Evolutionary conservation across 371 early-diverging fungal genomes (phyloP).

Genomic region (Lichtheimia ramosa): DNA sequence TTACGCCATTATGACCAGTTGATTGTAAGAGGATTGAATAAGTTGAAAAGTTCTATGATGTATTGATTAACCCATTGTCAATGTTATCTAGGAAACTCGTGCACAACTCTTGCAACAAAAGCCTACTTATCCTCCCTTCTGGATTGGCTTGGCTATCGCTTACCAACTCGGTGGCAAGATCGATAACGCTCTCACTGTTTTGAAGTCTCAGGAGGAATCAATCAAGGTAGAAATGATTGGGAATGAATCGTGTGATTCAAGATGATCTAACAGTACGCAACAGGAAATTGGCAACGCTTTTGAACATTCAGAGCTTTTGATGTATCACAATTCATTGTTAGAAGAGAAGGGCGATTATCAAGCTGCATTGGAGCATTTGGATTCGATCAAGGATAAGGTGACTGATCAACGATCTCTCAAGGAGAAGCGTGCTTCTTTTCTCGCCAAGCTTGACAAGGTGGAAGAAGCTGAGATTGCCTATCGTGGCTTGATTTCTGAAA

Average conservation of each 20-base stretch:
- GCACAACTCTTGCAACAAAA: conserved; percentile 68
- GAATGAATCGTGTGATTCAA: conserved; percentile 4
- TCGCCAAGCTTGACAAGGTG: conserved; percentile 63
- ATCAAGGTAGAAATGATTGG: conserved; percentile 51
- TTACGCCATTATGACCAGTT: conserved; percentile 85
- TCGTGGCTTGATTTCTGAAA: conserved; percentile 70
- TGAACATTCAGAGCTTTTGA: conserved; percentile 76
- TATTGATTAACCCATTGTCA: too few relatives aligned
- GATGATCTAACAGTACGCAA: neutral
- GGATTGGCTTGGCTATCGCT: conserved; percentile 87
- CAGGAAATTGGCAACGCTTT: conserved; percentile 54
- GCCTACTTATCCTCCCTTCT: conserved; percentile 71
- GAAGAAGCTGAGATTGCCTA: conserved; percentile 80
- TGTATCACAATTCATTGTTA: conserved; percentile 78
- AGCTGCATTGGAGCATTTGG: conserved; percentile 75
- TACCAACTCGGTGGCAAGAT: conserved; percentile 81
- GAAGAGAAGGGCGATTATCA: conserved; percentile 80
- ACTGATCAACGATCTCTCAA: conserved; percentile 72
- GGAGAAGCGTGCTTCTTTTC: conserved; percentile 73
- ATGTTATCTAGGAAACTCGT: conserved; percentile 59
- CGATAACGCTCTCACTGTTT: conserved; percentile 72
- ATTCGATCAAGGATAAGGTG: conserved; percentile 66
- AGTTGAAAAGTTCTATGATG: neutral
- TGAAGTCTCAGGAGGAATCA: conserved; percentile 70
- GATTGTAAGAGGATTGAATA: conserved; percentile 48